Base-by-base conservation (phyloP, 2,329 filamentous ascomycete species). In the Cladosporium sp. region DNA sequence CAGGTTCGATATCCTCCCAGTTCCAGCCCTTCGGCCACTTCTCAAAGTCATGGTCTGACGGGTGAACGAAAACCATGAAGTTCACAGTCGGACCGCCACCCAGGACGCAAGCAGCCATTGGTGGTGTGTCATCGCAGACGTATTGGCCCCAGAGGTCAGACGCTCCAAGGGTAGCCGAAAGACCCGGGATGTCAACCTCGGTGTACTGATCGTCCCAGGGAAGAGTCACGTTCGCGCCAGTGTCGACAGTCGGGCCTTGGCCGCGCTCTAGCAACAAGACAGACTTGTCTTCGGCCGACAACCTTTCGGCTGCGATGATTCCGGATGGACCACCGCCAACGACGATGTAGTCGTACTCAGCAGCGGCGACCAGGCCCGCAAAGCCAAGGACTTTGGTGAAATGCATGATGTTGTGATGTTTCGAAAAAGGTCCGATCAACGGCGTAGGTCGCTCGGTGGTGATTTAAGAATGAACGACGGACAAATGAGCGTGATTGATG, bases 21-120 rank as follows among this genome's bases (percentile, higher is more conserved):
- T 85, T 83, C 86, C 86, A 90, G 20, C 85, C 86, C 1, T 70
- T 56, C 0, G 86, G 86, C 70, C 87, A 90, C 64, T 86, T 85
- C 64, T 79, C 76, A 73, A 85, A 89, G 63, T 89, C 86, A 4
- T 71, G 78, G 73, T 54, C 83, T 79, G 0, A 85, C 76, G 64
- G 79, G 82, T 76, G 81, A 85, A 79, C 82, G 86, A 29, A 88
- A 73, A 42, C 82, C 83, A 48, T 84, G 80, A 22, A 48, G 57
- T 88, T 88, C 60, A 87, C 74, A 19, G 82, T 79, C 9, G 81
- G 79, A 7, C 82, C 81, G 47, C 85, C 85, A 42, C 85, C 85
- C 2, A 88, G 75, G 32, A 88, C 74, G 55, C 85, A 88, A 12
- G 83, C 85, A 11, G 83, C 82, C 81, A 87, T 86, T 59, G 85